Percentiles rank a stretch among this genome's conserved stretches.
Conservation (phyloP, 2,329 filamentous ascomycete species). For the Trichophyton verrucosum region DNA sequence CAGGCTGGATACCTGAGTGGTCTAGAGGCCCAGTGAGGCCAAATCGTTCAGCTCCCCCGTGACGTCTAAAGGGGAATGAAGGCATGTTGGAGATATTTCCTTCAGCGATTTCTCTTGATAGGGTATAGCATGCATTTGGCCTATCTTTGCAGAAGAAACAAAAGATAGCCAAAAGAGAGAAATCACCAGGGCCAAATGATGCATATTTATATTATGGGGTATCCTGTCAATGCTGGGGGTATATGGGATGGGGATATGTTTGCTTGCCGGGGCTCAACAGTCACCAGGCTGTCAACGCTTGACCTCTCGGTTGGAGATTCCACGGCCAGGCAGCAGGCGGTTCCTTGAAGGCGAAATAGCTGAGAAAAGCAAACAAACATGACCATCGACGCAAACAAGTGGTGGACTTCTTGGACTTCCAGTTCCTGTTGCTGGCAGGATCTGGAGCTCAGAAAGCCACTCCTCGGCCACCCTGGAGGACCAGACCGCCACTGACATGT, state of each 20-base stretch:
- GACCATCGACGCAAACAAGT: neutral
- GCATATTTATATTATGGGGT: neutral
- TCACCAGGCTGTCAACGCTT: neutral
- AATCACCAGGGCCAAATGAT: neutral
- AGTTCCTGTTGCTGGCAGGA: no score
- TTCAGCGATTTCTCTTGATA: neutral
- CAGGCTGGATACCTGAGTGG: neutral
- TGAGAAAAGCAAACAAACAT: neutral
- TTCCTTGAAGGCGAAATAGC: neutral
- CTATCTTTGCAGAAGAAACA: neutral
- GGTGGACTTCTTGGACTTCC: no score
- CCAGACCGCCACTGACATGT: neutral
- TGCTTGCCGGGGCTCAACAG: neutral
- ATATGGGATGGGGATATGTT: neutral
- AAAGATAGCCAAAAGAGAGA: neutral
- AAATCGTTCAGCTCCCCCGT: neutral
- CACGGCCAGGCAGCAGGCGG: no score
- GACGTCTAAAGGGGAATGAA: neutral
- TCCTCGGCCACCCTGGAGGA: neutral
- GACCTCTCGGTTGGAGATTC: no score
- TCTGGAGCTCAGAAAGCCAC: no score
- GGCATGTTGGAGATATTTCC: neutral
- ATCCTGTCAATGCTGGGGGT: neutral
- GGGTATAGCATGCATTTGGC: neutral
- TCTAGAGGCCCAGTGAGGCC: neutral